Evolutionary conservation across 164 flowering plant genomes (phyloP).

Genomic region (Vitis rupestris): DNA sequence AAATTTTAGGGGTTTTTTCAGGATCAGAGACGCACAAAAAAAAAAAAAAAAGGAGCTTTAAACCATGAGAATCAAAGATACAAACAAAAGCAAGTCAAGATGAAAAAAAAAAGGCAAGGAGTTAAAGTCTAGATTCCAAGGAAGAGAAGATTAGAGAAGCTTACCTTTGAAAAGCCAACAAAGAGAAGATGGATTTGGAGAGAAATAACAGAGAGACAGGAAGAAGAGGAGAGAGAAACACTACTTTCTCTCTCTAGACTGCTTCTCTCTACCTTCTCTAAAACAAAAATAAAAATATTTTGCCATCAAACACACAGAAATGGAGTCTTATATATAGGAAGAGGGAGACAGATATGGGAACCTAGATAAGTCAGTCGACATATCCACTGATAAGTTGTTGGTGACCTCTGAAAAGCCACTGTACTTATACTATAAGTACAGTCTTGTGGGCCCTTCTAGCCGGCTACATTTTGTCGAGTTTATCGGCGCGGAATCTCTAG

Average conservation of each 20-base stretch:
- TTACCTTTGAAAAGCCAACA: slow-evolving; percentile 12
- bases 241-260: slow-evolving; percentile 5
- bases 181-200: slow-evolving; percentile 6
- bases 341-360: slow-evolving; percentile 28
- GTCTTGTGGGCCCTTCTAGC: slow-evolving; percentile 20
- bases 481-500: slow-evolving; percentile 57
- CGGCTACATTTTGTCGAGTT: slow-evolving; percentile 48
- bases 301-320: slow-evolving; percentile 28
- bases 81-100: slow-evolving; percentile 5
- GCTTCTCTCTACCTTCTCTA: slow-evolving; percentile 29
- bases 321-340: slow-evolving; percentile 28
- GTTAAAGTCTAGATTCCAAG: background rate
- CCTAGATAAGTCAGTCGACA: slow-evolving; percentile 12
- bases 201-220: slow-evolving; percentile 2
- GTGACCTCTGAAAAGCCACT: background rate
- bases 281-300: background rate
- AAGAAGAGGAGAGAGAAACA: background rate
- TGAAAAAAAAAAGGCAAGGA: slow-evolving; percentile 2
- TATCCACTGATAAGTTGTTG: slow-evolving; percentile 10
- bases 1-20: background rate
- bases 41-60: slow-evolving; percentile 36
- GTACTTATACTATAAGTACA: slow-evolving; percentile 11
- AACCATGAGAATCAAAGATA: slow-evolving; percentile 7
- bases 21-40: slow-evolving; percentile 22
- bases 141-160: slow-evolving; percentile 5